A percentile compares a stretch with the other conserved stretches of the same genome.
Evolutionary conservation across 2,329 filamentous ascomycete genomes (phyloP).

Genomic region (Colletotrichum echinochloae): DNA sequence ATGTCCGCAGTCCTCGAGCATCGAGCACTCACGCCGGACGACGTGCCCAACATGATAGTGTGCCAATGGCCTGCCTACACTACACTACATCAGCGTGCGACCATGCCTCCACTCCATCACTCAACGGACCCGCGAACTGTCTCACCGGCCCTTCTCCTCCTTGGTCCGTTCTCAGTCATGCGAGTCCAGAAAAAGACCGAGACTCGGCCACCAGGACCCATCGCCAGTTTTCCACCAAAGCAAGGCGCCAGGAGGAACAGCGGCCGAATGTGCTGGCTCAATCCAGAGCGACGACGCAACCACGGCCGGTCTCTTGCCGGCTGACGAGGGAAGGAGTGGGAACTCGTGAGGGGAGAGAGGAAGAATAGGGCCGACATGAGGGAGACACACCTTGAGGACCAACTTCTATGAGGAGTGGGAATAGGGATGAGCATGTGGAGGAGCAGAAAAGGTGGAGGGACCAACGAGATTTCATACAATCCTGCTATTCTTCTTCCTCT

Average conservation of each 20-base stretch:
- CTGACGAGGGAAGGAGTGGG: neutral
- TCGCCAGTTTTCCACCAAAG: neutral
- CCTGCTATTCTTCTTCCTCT: neutral
- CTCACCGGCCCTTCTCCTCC: constrained; percentile 11
- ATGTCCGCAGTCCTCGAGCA: neutral
- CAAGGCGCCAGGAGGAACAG: neutral
- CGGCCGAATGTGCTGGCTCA: constrained; percentile 1
- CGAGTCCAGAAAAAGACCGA: constrained; percentile 19
- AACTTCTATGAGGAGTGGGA: constrained; percentile 30
- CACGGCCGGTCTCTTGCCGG: neutral
- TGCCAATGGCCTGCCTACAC: neutral
- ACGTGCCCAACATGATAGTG: neutral
- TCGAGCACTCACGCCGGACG: neutral
- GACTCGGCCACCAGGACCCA: constrained; percentile 34
- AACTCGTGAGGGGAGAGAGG: neutral
- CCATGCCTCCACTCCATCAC: neutral
- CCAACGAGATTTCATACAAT: neutral
- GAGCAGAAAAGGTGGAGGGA: neutral
- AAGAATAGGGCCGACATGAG: constrained; percentile 15
- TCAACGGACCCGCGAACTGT: constrained; percentile 9
- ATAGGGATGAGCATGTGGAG: constrained; percentile 17
- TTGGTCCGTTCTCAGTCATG: neutral
- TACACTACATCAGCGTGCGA: too few species aligned
- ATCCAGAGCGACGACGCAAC: neutral
- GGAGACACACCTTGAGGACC: neutral